phyloP scores from a whole-genome alignment of 2,329 filamentous ascomycete species.

The Clathrospora elynae region DNA sequence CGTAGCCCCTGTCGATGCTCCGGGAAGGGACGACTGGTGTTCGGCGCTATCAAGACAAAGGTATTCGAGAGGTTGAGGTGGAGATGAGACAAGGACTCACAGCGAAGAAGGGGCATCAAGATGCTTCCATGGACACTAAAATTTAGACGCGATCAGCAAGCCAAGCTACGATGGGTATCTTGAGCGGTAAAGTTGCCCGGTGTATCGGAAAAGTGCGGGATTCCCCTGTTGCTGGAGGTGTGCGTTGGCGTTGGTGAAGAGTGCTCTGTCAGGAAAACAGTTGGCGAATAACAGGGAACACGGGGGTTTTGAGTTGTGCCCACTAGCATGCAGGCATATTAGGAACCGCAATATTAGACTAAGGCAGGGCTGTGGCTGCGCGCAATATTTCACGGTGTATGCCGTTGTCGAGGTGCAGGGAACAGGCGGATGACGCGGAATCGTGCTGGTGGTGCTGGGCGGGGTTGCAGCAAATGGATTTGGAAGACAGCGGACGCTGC shows the following conservation, averaged over 20 bases:
- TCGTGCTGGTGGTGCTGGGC: constrained; percentile 14
- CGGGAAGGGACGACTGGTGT: constrained; percentile 35
- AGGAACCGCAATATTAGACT: constrained; percentile 18
- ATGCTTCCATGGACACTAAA: constrained; percentile 27
- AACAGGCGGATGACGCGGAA: constrained; percentile 39
- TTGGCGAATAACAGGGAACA: constrained; percentile 33
- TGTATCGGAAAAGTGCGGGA: constrained; percentile 41
- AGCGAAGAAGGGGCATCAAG: constrained; percentile 28
- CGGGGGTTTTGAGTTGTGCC: constrained; percentile 35
- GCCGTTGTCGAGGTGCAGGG: constrained; percentile 27
- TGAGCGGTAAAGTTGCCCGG: constrained; percentile 38
- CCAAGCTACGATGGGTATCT: constrained; percentile 29
- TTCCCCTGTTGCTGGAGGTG: constrained; percentile 34
- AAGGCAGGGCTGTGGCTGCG: constrained; percentile 24
- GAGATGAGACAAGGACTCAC: constrained; percentile 47
- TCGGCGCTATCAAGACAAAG: constrained; percentile 41
- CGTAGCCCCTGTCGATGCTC: constrained; percentile 40
- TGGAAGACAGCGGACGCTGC: no score
- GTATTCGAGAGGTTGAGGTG: constrained; percentile 28
- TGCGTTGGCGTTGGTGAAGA: constrained; percentile 34
- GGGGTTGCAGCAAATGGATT: constrained; percentile 26
- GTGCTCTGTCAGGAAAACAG: constrained; percentile 29
- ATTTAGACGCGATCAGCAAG: constrained; percentile 33
- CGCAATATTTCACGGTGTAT: constrained; percentile 17
- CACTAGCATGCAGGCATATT: constrained; percentile 27